These are phyloP conservation scores for Penicillium digitatum DNA, from an alignment of 2,329 filamentous ascomycete genomes.

Conservation along the genomic window DNA sequence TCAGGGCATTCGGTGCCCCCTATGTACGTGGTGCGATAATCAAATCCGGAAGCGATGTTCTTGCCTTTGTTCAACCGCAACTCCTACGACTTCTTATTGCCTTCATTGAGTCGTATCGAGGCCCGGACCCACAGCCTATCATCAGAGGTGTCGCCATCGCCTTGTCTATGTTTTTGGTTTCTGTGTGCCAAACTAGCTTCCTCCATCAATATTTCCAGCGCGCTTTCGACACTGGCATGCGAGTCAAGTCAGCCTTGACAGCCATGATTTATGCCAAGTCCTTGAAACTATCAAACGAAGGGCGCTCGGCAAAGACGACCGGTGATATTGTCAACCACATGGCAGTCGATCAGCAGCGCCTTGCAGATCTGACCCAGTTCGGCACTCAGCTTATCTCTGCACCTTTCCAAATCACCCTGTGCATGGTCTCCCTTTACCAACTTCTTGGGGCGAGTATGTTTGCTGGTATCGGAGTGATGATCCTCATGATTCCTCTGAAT, in stretches of 20 bases:
- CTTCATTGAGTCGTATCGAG: slow-evolving; percentile 74
- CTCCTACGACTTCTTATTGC: slow-evolving; percentile 76
- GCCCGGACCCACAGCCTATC: slow-evolving; percentile 65
- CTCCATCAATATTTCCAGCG: slow-evolving; percentile 98
- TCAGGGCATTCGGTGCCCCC: slow-evolving; percentile 77
- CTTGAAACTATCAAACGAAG: slow-evolving; percentile 86
- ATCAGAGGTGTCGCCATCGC: slow-evolving; percentile 84
- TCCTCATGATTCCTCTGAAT: slow-evolving; percentile 95
- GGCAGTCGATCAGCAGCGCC: slow-evolving; percentile 93
- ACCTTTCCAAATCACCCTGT: slow-evolving; percentile 91
- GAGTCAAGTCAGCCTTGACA: slow-evolving; percentile 85
- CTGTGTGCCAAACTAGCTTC: slow-evolving; percentile 78
- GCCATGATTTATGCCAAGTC: slow-evolving; percentile 92
- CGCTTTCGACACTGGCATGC: slow-evolving; percentile 93
- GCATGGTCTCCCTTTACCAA: slow-evolving; percentile 93
- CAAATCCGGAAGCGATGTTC: slow-evolving; percentile 80
- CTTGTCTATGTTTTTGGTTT: slow-evolving; percentile 85
- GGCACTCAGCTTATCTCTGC: slow-evolving; percentile 95
- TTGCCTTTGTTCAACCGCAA: slow-evolving; percentile 89
- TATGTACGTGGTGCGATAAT: slow-evolving; percentile 79
- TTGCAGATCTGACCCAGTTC: slow-evolving; percentile 93
- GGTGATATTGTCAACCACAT: slow-evolving; percentile 99
- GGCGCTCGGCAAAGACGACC: slow-evolving; percentile 79
- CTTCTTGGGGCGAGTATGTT: slow-evolving; percentile 95
- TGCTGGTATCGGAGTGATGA: slow-evolving; percentile 89